phyloP scores from a whole-genome alignment of 2,329 filamentous ascomycete genomes.

The Pseudogymnoascus sp. region DNA sequence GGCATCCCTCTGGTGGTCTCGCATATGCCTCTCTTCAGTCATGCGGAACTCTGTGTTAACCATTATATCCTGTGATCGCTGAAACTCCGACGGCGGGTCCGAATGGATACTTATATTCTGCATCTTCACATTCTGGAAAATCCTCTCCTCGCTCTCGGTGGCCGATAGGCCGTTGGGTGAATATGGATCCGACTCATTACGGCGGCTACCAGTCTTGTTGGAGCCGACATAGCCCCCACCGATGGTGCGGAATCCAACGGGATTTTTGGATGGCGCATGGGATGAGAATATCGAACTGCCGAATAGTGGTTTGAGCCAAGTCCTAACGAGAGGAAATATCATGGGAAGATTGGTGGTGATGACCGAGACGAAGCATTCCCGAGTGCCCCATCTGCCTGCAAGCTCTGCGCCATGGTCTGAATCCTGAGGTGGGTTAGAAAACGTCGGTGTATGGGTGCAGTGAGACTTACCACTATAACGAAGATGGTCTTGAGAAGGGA shows the following conservation, averaged over 20 bases:
- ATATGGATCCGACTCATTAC: slow-evolving; percentile 30
- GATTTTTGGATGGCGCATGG: slow-evolving; percentile 32
- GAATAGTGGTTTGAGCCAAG: slow-evolving; percentile 32
- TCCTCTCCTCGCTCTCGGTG: slow-evolving; percentile 37
- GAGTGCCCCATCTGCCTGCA: slow-evolving; percentile 32
- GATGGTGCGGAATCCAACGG: slow-evolving; percentile 34
- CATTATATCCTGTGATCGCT: slow-evolving; percentile 29
- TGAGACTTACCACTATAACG: slow-evolving; percentile 31
- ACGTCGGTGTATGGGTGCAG: not conserved
- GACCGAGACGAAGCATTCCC: slow-evolving; percentile 32
- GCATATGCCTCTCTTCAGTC: slow-evolving; percentile 12
- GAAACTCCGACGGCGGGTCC: slow-evolving; percentile 16
- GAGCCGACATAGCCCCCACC: slow-evolving; percentile 29
- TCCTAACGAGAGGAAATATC: slow-evolving; percentile 38
- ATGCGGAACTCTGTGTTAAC: slow-evolving; percentile 26
- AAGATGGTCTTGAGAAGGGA: slow-evolving; percentile 45
- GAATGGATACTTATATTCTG: slow-evolving; percentile 28
- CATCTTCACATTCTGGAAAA: slow-evolving; percentile 37
- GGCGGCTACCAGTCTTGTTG: slow-evolving; percentile 24
- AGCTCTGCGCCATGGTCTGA: slow-evolving; percentile 31
- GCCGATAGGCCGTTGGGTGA: slow-evolving; percentile 31
- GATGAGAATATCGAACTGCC: slow-evolving; percentile 32
- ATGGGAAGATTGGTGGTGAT: slow-evolving; percentile 33
- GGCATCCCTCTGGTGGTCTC: slow-evolving; percentile 4
- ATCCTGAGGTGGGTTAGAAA: slow-evolving; percentile 33